A percentile compares a stretch with the other conserved stretches of the same genome.
These are phyloP conservation scores for Chaetomidium leptoderma DNA, from an alignment of 495 filamentous ascomycete genomes.

Conservation along the genomic window DNA sequence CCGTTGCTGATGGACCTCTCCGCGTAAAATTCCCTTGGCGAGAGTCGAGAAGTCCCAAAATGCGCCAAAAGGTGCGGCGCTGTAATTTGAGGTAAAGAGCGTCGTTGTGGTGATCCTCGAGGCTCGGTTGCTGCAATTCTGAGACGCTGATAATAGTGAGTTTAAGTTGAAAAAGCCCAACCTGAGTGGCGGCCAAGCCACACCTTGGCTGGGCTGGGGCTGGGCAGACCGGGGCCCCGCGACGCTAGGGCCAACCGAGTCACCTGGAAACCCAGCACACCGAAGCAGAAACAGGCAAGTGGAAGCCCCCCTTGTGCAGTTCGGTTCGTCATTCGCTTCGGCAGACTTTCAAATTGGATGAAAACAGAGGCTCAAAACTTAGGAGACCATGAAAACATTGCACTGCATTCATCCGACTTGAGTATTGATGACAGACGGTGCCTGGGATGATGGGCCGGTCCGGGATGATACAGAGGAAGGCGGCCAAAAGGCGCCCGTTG, in stretches of 20 bases:
- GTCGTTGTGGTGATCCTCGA: neutral
- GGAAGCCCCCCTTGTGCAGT: neutral
- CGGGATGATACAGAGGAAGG: too few relatives aligned
- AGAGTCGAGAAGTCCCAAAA: neutral
- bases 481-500: neutral
- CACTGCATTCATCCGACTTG: too few relatives aligned
- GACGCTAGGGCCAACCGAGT: conserved; percentile 10
- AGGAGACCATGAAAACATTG: too few relatives aligned
- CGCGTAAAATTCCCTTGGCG: neutral
- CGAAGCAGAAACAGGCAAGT: neutral
- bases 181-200: conserved; percentile 12
- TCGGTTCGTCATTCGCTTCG: neutral
- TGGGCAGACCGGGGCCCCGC: neutral
- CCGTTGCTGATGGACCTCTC: neutral
- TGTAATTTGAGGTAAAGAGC: neutral
- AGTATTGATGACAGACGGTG: too few relatives aligned
- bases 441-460: too few relatives aligned
- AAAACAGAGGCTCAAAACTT: neutral
- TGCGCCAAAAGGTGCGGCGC: neutral
- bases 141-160: neutral
- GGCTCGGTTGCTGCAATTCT: neutral
- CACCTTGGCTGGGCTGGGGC: neutral
- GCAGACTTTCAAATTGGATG: neutral
- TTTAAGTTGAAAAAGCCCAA: conserved; percentile 1
- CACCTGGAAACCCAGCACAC: neutral